Base-by-base conservation (phyloP, 139 green algal species). In the Chlamydomonas eustigma region DNA sequence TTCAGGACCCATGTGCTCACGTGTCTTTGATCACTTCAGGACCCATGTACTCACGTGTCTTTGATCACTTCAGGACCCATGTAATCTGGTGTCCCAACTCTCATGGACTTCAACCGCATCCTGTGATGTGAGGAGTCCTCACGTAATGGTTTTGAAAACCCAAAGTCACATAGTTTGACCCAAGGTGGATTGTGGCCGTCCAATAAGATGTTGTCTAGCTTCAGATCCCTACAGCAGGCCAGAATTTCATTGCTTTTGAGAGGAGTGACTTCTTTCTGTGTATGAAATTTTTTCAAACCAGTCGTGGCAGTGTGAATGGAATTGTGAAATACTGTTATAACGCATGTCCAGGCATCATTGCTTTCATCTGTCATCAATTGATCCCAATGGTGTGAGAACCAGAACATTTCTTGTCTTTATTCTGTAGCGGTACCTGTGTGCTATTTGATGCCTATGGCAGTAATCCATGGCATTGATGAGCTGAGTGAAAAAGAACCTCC, bases 161-260 rank as follows among this genome's bases (percentile, higher is more conserved):
- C 87, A 78, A 92, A 92, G 74, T 92, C 87, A 51, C 87, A 91
- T 65, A 91, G 77, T 79, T 91, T 91, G 34, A 91, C 73, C 37
- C 77, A 79, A 0, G 87, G 76, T 0, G 87, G 87, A 37, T 79
- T 65, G 50, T 85, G 74, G 67, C 4, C 52, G 22, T 70, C 63
- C 50, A 97, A 88, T 68, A 97, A 86, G 18, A 91, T 97, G 88
- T 97, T 97, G 85, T 97, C 92, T 63, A 97, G 88, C 52, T 92
- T 92, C 5, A 92, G 70, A 52, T 86, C 81, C 1, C 81, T 58
- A 18, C 44, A 58, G n/a, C n/a, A n/a, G n/a, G n/a, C n/a, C n/a
- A n/a, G n/a, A n/a, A n/a, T n/a, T n/a, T n/a, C n/a, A n/a, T n/a
- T n/a, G n/a, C n/a, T n/a, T n/a, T n/a, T n/a, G n/a, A n/a, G n/a